A percentile compares a stretch with the other conserved stretches of the same genome.
Evolutionary conservation across 2,329 filamentous ascomycete species (phyloP).

Genomic region (Sporothrix inflata): DNA sequence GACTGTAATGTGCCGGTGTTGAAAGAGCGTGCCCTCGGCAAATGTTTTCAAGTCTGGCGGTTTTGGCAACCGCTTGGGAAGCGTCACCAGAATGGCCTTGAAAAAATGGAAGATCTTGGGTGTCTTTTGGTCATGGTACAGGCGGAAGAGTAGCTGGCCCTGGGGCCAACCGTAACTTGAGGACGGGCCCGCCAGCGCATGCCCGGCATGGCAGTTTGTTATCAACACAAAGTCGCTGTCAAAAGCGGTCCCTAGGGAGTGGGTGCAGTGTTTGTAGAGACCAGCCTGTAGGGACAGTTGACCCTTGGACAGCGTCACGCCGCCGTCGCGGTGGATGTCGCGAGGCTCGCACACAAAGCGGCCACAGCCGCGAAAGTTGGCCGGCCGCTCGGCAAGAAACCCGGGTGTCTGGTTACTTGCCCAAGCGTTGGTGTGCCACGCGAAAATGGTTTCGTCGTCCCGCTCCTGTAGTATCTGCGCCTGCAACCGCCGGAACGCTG

Average conservation of each 20-base stretch:
- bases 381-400: not conserved
- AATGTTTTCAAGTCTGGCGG: too few species aligned
- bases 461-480: constrained; percentile 31
- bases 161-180: too few species aligned
- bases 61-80: too few species aligned
- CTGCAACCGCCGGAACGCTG: constrained; percentile 33
- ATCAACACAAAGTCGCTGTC: not conserved
- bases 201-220: not conserved
- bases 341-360: not conserved
- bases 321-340: not conserved
- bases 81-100: not conserved
- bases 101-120: not conserved
- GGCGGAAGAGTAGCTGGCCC: not conserved
- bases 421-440: constrained; percentile 29
- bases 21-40: too few species aligned
- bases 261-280: not conserved
- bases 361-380: not conserved
- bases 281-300: not conserved
- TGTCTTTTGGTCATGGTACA: not conserved
- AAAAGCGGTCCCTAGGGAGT: not conserved
- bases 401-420: not conserved
- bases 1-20: too few species aligned
- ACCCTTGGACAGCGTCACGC: not conserved
- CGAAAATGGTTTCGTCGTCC: constrained; percentile 35
- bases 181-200: not conserved